Evolutionary conservation across 176 grass and related monocot genomes (phyloP), one percentile per base, ranked within the genome.

Genomic region (Zoysia pacifica): DNA sequence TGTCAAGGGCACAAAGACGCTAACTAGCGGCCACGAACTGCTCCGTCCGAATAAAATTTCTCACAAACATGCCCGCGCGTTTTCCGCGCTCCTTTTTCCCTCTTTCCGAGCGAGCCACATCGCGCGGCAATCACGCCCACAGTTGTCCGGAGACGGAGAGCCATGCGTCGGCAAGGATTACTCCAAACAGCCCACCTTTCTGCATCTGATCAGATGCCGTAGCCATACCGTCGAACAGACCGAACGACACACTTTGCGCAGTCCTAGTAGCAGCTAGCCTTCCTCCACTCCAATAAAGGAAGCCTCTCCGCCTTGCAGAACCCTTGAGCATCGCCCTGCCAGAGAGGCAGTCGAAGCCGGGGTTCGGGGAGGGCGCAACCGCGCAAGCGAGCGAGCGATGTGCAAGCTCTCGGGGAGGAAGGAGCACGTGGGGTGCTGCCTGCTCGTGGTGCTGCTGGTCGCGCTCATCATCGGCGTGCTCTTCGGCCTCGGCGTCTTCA

Each of bases 401-500:
- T 82, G 82, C 77, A 66, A 74, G 84, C 40, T 76, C 48, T 80
- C 48, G 82, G 16, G 14, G 60, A 89, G 48, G 37, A 85, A 12
- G 78, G 71, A 89, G 82, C 14, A 19, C 2, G 51, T 67, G 5
- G 87, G 87, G 60, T 89, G 87, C 87, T 78, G 1, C 72, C 59
- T 81, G 36, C 82, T 89, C 18, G 78, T 81, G 73, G 10, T 85
- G 19, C 67, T 89, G 72, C 5, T 76, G 14, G 2, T 82, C 37
- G 59, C 19, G 44, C 82, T 89, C 78, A 19, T 89, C 72, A 0
- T 89, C 60, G 87, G 87, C 82, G 87, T 89, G 72, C 87, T 89
- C 66, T 89, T 89, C 78, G 87, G 87, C 43, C 79, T 89, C 82
- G 82, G 87, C 82, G 82, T 89, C 78, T 89, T 89, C 82, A 73